A percentile compares a stretch with the other conserved stretches of the same genome.
phyloP scores from a whole-genome alignment of 768 basidiomycete genomes.

The Boletus fagicola region DNA sequence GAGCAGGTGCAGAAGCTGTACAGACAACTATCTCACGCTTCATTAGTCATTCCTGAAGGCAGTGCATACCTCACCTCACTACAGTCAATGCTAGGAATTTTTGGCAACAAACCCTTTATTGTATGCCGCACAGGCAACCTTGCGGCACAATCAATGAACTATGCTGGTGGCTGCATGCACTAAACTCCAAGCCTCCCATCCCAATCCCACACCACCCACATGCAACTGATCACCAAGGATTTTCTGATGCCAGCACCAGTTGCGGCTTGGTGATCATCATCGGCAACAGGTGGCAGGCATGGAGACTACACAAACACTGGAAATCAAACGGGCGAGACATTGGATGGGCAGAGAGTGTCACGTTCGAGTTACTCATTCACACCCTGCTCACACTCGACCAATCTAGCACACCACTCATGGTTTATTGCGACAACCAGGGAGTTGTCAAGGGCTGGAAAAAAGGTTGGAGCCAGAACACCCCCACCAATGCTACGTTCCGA shows the following conservation, averaged over 20 bases:
- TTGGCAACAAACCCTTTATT: neutral
- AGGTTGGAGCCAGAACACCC: too few relatives aligned
- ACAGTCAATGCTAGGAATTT: neutral
- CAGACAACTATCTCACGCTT: neutral
- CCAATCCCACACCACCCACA: neutral
- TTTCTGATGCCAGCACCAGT: neutral
- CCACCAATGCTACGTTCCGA: too few relatives aligned
- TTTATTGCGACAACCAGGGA: too few relatives aligned
- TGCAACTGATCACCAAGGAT: neutral
- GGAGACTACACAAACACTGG: too few relatives aligned
- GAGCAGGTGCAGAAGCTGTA: neutral
- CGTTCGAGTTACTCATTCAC: too few relatives aligned
- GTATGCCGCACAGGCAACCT: neutral
- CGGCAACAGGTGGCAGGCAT: too few relatives aligned
- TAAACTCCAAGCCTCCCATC: neutral
- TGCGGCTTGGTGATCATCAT: neutral
- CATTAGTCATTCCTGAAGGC: neutral
- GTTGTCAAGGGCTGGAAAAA: too few relatives aligned
- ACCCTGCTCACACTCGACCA: too few relatives aligned
- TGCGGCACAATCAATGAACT: neutral
- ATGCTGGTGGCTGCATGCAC: neutral
- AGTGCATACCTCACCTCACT: neutral
- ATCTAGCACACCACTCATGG: too few relatives aligned
- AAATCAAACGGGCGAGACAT: too few relatives aligned
- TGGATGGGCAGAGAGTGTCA: too few relatives aligned